These are phyloP conservation scores for Serpula lacrymans DNA, from an alignment of 768 basidiomycete species.

Conservation along the genomic window DNA sequence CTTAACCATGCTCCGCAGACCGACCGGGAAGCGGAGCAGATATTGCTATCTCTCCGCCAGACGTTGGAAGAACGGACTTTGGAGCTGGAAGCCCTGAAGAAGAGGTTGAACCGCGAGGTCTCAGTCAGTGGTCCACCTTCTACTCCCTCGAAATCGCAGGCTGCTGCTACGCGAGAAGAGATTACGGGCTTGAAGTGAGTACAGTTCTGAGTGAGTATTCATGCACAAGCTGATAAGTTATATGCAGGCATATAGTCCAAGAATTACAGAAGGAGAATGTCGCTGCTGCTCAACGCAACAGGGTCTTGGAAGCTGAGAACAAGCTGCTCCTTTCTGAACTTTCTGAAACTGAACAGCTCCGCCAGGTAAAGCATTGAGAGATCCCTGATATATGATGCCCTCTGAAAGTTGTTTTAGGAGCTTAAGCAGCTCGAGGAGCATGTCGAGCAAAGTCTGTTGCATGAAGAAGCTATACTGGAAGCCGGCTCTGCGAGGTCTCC, in stretches of 20 bases:
- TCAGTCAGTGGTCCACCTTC: constrained; percentile 39
- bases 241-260: constrained; percentile 74
- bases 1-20: not conserved
- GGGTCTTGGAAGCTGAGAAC: constrained; percentile 77
- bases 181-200: constrained; percentile 80
- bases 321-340: constrained; percentile 60
- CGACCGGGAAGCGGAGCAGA: constrained; percentile 26
- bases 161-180: constrained; percentile 69
- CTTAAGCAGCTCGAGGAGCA: constrained; percentile 75
- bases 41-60: constrained; percentile 26
- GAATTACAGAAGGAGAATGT: constrained; percentile 83
- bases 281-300: constrained; percentile 56
- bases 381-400: not conserved
- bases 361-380: constrained; percentile 51
- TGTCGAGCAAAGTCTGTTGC: constrained; percentile 56
- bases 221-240: constrained; percentile 2
- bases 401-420: constrained; percentile 55
- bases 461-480: constrained; percentile 43
- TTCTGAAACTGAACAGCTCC: constrained; percentile 58
- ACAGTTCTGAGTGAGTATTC: not conserved
- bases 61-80: constrained; percentile 36
- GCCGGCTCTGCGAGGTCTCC: constrained; percentile 14
- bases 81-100: constrained; percentile 57
- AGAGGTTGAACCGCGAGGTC: constrained; percentile 58
- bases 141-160: constrained; percentile 11